Conservation (phyloP, 2,329 filamentous ascomycete genomes). For the Xylaria sp. region DNA sequence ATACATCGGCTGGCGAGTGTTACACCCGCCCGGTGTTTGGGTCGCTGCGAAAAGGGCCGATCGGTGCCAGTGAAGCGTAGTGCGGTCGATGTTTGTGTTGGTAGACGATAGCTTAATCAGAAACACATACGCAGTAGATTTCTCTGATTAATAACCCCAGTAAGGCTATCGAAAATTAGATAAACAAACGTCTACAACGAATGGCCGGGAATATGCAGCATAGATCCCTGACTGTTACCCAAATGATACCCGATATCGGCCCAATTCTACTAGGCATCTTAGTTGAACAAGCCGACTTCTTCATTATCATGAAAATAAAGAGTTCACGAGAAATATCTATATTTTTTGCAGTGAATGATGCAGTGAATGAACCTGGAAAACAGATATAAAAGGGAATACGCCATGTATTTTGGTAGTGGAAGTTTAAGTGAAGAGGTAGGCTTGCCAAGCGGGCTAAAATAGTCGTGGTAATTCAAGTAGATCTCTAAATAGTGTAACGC, state of each 20-base stretch:
- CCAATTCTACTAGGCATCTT: neutral
- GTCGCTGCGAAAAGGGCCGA: neutral
- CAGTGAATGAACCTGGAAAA: no score
- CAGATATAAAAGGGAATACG: neutral
- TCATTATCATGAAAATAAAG: no score
- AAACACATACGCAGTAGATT: no score
- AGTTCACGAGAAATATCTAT: no score
- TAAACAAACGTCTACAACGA: neutral
- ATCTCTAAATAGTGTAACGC: neutral
- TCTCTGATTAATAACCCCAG: no score
- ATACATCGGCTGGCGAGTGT: neutral
- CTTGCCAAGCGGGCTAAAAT: neutral
- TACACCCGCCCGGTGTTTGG: neutral
- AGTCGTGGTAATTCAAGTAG: neutral
- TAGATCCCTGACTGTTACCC: neutral
- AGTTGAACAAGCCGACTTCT: no score
- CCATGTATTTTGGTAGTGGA: neutral
- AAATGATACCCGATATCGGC: constrained; percentile 6
- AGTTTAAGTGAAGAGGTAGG: neutral
- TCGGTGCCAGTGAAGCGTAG: neutral
- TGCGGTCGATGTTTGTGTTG: neutral
- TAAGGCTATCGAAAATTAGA: neutral
- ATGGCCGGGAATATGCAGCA: neutral
- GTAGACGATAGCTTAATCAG: neutral
- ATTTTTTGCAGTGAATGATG: no score